Base-by-base conservation (phyloP, 441 rosid genomes). In the Erodium moschatum region DNA sequence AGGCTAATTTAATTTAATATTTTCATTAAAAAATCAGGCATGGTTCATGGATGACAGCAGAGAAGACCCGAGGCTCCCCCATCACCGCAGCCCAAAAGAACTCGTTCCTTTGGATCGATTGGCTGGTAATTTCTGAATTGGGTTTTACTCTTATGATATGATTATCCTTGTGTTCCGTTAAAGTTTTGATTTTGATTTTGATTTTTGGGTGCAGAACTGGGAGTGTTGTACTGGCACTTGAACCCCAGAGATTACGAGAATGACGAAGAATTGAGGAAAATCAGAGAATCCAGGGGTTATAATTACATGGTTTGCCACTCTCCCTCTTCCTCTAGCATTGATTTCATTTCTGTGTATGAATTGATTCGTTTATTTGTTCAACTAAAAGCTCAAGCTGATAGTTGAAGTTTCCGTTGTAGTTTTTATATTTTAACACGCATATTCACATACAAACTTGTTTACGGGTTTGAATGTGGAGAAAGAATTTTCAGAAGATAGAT, bases 201-300 rank as follows among this genome's bases (percentile, higher is more conserved):
- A 24, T 24, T 24, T 24, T 24, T 24, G 27, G 27, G 27, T 24
- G 73, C 66, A 89, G 93, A 82, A 78, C 86, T 92, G 13, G 97
- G 99, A 63, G 96, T 90, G 1, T 89, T 90, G n/a, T 79, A 93
- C 79, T 95, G 98, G 99, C 78, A 74, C 61, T 81, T 90, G 70
- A 91, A 92, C 82, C 96, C 97, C 54, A 96, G 90, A 75, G 77
- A 85, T 70, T 87, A 89, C 64, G 96, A 89, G 78, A 86, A 74
- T 5, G 97, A 88, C 74, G 88, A 85, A 58, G 90, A 85, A 21
- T 71, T 91, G 88, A 90, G 86, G 83, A 91, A 87, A 77, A 88
- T 94, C 60, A 88, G 95, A 0, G 86, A 88, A 61, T 82, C 82
- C 18, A 95, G 89, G n/a, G 95, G 97, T 72, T 91, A 91, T 78